Base-by-base conservation (phyloP, 805 yeast genomes). In the Myxozyma udenii region DNA sequence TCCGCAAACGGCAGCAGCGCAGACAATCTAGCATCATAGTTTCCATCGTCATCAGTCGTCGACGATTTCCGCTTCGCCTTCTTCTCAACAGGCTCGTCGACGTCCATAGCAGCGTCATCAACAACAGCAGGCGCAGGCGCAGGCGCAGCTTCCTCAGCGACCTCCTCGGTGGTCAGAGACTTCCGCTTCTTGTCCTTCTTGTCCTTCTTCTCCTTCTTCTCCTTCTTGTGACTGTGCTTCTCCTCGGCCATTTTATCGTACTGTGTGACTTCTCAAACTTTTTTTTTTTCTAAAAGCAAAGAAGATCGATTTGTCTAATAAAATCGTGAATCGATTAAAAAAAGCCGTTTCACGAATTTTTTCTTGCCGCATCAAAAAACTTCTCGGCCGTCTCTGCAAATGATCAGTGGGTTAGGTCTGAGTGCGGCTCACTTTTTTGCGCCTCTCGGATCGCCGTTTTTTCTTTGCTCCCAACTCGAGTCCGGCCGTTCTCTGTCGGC, bases 1-100 rank as follows among this genome's bases (percentile, higher is more conserved):
- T 81, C 76, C 48, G 98, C 96, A 71, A 93, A 91, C 49, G 96
- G 85, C 62, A 93, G 77, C 52, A 85, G 81, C 19, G 96, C 97
- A 45, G 95, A 84, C 72, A 93, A 73, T 73, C 97, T 83, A 66
- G 78, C 78, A 57, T 93, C 98, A 74, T 93, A 93, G 80, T 91
- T 89, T 70, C 87, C 95, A 2, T 48, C 59, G 18, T 44, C 61
- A 36, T 51, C 63, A 14, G 49, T 58, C 18, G 36, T 53, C n/a
- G 44, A 50, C 22, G 43, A 44, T 26, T 51, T 22, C 41, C 48
- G 28, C 46, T 42, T 41, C 47, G 48, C 48, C 44, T 41, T 43
- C 45, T 51, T 54, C 57, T 56, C 55, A 42, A 49, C 42, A 38
- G 43, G 46, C 45, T 49, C 36, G 23, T 51, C 55, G 32, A 50